Evolutionary conservation across 495 filamentous ascomycete genomes (phyloP), one percentile per base, ranked within the genome.

Genomic region (Lophium mytilinum): DNA sequence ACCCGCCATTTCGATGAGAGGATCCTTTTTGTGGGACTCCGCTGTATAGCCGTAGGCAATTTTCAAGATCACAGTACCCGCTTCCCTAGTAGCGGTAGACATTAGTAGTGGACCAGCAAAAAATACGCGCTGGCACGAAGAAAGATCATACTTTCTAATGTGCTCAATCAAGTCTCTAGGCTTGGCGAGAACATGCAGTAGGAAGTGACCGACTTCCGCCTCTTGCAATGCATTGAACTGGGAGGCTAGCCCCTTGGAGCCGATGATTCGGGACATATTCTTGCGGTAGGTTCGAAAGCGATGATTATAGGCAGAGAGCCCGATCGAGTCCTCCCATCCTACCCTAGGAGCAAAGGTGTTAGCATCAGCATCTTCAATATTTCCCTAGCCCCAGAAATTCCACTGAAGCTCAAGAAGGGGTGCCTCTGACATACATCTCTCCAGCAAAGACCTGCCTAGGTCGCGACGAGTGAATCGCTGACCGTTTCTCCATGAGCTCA

Each of bases 401-500:
- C 2, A 30, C 2, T 30, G 24, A 6, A 30, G 24, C 24, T 30
- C 24, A 30, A 30, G 24, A 30, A 6, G 3, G 24, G 24, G 24
- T 6, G 6, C 2, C 24, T 30, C 24, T 30, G 24, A 30, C 24
- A 9, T 12, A 77, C 37, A 55, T 46, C 15, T 49, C 40, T 14
- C 11, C 17, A n/a, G 14, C 40, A 35, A 55, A 55, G 10, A 55
- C 41, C 24, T 14, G 37, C 12, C n/a, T 14, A 21, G 52, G 56
- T 14, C 56, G 50, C 53, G n/a, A 10, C 9, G 77, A 78, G 52
- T 78, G 58, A 18, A 72, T 72, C 0, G 56, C 65, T 0, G 75
- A 76, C 18, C 74, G 66, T 52, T 78, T 78, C 48, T 76, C 74
- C 43, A 80, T 19, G 0, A 81, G 64, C 30, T 80, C 75, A 35